Evolutionary conservation across 768 basidiomycete species (phyloP).

Genomic region (Suillus brevipes): DNA sequence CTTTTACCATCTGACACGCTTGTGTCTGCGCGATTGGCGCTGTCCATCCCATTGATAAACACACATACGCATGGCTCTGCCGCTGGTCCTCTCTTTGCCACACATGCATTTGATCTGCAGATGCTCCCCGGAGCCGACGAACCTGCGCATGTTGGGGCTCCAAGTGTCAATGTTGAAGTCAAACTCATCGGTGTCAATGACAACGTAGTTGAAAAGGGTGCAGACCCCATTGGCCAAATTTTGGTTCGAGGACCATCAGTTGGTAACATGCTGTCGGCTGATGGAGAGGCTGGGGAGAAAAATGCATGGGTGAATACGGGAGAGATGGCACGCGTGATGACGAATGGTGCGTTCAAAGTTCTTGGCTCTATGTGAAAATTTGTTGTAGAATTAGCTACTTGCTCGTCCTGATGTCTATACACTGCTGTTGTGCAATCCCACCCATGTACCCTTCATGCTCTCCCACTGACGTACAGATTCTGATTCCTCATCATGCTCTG

Average conservation of each 20-base stretch:
- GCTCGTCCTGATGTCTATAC: background rate
- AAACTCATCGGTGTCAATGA: slow-evolving; percentile 76
- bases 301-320: slow-evolving; percentile 51
- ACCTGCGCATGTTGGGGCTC: slow-evolving; percentile 66
- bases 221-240: slow-evolving; percentile 63
- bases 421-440: background rate
- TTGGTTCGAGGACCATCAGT: slow-evolving; percentile 74
- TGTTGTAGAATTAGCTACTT: slow-evolving; percentile 1
- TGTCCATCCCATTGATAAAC: slow-evolving; percentile 77
- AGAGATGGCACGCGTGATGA: slow-evolving; percentile 48
- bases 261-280: slow-evolving; percentile 50
- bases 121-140: slow-evolving; percentile 49
- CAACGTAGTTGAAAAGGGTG: slow-evolving; percentile 59
- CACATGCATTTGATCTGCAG: slow-evolving; percentile 86
- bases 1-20: slow-evolving; percentile 48
- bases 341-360: slow-evolving; percentile 65
- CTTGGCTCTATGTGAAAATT: slow-evolving; percentile 11
- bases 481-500: background rate
- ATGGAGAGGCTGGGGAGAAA: slow-evolving; percentile 31
- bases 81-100: slow-evolving; percentile 76
- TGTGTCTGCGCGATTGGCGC: slow-evolving; percentile 66
- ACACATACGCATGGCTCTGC: slow-evolving; percentile 60
- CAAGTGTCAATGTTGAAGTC: slow-evolving; percentile 81
- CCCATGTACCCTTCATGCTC: background rate
- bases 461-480: slow-evolving; percentile 6